Evolutionary conservation across 2,329 filamentous ascomycete species (phyloP), one percentile per base, ranked within the genome.

Genomic region (Colletotrichum siamense): DNA sequence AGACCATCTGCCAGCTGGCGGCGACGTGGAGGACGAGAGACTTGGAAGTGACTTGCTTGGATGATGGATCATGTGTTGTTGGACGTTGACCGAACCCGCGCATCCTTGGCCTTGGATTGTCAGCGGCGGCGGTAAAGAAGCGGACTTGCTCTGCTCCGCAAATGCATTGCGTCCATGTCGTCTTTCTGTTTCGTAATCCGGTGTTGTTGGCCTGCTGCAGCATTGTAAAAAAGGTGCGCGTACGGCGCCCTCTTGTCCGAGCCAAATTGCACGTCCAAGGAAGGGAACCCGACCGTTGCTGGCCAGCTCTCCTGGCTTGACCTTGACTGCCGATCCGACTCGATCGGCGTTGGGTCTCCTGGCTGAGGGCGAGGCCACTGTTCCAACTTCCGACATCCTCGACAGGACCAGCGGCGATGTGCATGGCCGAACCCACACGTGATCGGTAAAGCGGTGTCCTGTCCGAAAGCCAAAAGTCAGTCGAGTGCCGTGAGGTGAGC

Each of bases 121-220:
- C 44, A 52, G 18, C 44, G 12, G 44, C n/a, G 44, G 44, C 44
- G 44, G 44, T 8, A 52, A 22, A 52, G n/a, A 61, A 12, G 55
- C 32, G 34, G 67, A 28, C 61, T 71, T 61, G 67, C 26, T 39
- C 15, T 74, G 67, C 67, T 74, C 67, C 59, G 72, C 49, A 71
- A 52, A 44, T 64, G 34, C 61, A 15, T 74, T 63, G 57, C 16
- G 15, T 71, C 26, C 52, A 52, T 59, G 32, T 30, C n/a, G 22
- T 73, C 49, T 34, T 44, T 65, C 32, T 24, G 39, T 70, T 34
- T 65, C 66, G 67, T 74, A 71, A 65, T 71, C 15, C 8, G 44
- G 49, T 6, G 44, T 44, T 22, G 34, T 44, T 22, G 34, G 18
- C n/a, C 44, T 52, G n/a, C 44, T 22, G 44, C 44, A 49, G 44